A percentile compares a stretch with the other conserved stretches of the same genome.
These are phyloP conservation scores for Penicillium arizonense DNA, from an alignment of 495 filamentous ascomycete genomes.

Conservation along the genomic window DNA sequence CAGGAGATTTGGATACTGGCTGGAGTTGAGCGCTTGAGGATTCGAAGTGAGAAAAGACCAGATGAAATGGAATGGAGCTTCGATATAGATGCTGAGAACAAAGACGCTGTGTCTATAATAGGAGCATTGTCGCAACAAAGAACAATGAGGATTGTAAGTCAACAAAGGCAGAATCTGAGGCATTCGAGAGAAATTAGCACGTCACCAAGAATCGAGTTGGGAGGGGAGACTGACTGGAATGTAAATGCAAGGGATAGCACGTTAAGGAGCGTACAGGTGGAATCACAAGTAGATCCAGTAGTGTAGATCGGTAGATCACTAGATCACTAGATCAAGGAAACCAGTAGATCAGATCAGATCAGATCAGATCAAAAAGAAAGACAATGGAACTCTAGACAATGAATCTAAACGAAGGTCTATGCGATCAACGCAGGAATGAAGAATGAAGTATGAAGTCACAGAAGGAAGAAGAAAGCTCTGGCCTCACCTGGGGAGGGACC, in stretches of 20 bases:
- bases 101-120: slow-evolving; percentile 2
- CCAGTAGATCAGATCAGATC: no score
- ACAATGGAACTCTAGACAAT: not conserved
- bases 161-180: slow-evolving; percentile 1
- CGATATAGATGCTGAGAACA: slow-evolving; percentile 1
- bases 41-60: not conserved
- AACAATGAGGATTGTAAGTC: slow-evolving; percentile 2
- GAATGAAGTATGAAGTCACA: not conserved
- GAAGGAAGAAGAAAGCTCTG: not conserved
- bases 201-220: slow-evolving; percentile 3
- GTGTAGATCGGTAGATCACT: no score
- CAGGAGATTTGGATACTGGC: not conserved
- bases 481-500: not conserved
- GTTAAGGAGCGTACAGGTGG: not conserved
- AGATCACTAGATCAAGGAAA: no score
- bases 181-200: slow-evolving; percentile 5
- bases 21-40: not conserved
- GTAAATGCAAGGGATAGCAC: slow-evolving; percentile 1
- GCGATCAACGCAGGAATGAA: slow-evolving; percentile 7
- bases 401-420: slow-evolving; percentile 6
- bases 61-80: not conserved
- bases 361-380: no score
- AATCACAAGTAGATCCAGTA: not conserved
- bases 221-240: not conserved
- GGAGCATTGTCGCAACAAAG: slow-evolving; percentile 6